Percentiles rank a stretch among this genome's conserved stretches.
Conservation (phyloP, 768 basidiomycete species). For the Lactarius sp. region DNA sequence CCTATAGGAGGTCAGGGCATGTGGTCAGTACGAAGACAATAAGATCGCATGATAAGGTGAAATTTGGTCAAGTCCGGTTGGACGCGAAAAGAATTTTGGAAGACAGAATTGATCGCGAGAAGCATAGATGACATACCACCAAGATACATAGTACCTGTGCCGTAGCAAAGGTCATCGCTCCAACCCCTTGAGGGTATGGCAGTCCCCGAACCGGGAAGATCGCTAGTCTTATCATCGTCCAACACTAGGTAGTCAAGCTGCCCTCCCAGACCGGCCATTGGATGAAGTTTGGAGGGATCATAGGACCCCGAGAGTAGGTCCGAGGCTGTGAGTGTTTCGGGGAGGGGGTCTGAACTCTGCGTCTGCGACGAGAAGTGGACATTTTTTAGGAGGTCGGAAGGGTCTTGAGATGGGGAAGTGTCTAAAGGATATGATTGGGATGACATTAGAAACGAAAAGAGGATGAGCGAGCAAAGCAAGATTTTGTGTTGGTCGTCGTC, state of each 20-base stretch:
- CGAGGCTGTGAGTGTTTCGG: constrained; percentile 69
- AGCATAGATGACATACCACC: constrained; percentile 61
- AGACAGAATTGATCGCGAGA: constrained; percentile 30
- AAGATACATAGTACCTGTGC: constrained; percentile 98
- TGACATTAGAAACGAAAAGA: constrained; percentile 15
- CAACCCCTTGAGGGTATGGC: constrained; percentile 94
- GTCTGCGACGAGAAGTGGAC: constrained; percentile 28
- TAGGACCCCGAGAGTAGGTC: constrained; percentile 85
- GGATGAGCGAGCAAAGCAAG: not conserved
- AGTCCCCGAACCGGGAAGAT: constrained; percentile 83
- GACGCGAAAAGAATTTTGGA: constrained; percentile 41
- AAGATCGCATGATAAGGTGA: constrained; percentile 40
- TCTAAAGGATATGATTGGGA: constrained; percentile 8
- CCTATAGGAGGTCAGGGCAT: constrained; percentile 72
- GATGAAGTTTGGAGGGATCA: constrained; percentile 91
- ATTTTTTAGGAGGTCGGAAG: constrained; percentile 24
- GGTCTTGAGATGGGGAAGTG: constrained; percentile 5
- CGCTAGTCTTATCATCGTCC: constrained; percentile 93
- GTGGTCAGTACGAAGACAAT: constrained; percentile 76
- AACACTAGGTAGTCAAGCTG: constrained; percentile 93
- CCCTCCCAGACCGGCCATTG: constrained; percentile 86
- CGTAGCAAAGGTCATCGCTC: constrained; percentile 99
- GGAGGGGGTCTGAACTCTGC: constrained; percentile 38
- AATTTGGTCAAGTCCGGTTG: constrained; percentile 42
- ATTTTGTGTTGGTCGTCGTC: constrained; percentile 1